phyloP scores from a whole-genome alignment of 306 rosid species.

The Rosa chinensis region DNA sequence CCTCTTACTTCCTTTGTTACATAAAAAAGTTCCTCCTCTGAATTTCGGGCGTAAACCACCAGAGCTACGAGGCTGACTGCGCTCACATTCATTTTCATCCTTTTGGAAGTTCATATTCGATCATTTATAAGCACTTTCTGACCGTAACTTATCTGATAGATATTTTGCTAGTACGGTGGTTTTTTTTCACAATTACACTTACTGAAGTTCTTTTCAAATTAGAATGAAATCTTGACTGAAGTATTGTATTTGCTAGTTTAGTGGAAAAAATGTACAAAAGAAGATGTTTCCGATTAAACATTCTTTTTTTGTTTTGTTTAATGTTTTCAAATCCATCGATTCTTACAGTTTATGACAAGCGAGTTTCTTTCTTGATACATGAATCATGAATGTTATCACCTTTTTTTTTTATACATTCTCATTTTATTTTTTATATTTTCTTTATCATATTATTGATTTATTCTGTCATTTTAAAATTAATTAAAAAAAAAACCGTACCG shows the following conservation, averaged over 20 bases:
- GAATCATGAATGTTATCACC: neutral
- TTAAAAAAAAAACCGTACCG: too few species aligned
- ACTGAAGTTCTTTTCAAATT: neutral
- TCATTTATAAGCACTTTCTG: neutral
- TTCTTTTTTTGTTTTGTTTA: neutral
- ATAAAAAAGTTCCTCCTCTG: neutral
- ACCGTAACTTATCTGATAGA: neutral
- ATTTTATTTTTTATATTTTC: neutral
- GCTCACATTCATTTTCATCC: neutral
- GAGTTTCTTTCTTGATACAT: neutral
- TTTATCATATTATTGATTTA: too few species aligned
- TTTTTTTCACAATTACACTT: neutral
- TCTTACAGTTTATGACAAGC: neutral
- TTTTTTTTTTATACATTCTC: neutral
- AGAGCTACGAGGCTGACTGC: neutral
- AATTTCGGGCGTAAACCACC: neutral
- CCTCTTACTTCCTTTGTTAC: neutral
- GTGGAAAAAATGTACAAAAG: neutral
- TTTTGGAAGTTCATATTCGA: neutral
- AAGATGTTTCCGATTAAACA: neutral
- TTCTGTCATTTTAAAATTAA: too few species aligned
- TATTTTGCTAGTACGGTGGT: neutral
- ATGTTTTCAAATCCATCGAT: neutral
- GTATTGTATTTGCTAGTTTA: neutral
- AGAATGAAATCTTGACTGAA: neutral